Percentiles rank a stretch among this genome's conserved stretches.
Conservation (phyloP, 768 basidiomycete genomes). For the Kwoniella dendrophila region DNA sequence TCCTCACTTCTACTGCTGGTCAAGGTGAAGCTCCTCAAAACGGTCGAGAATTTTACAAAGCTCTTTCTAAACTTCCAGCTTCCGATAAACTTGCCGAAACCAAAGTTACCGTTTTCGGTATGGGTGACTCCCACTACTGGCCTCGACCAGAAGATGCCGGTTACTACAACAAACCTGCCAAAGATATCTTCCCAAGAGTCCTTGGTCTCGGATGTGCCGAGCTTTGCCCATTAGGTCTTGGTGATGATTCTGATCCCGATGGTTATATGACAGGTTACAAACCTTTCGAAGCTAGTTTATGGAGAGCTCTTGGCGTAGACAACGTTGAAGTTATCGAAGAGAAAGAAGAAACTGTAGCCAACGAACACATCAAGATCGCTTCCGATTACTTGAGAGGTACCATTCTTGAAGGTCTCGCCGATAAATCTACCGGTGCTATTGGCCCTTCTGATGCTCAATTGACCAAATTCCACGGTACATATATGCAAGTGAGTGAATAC, state of each 20-base stretch:
- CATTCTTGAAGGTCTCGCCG: conserved; percentile 85
- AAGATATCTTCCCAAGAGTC: conserved; percentile 81
- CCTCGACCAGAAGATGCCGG: conserved; percentile 93
- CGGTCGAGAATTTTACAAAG: conserved; percentile 84
- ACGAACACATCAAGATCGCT: conserved; percentile 99
- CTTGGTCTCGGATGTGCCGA: conserved; percentile 78
- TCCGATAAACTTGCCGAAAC: conserved; percentile 62
- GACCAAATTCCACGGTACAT: conserved; percentile 77
- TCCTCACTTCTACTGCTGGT: conserved; percentile 90
- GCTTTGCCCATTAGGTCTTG: conserved; percentile 73
- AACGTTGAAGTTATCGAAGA: conserved; percentile 81
- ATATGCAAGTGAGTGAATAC: conserved; percentile 53
- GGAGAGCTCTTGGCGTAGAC: conserved; percentile 94
- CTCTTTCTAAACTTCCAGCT: conserved; percentile 60
- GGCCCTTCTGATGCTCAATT: conserved; percentile 87
- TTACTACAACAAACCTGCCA: conserved; percentile 95
- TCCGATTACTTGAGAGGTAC: conserved; percentile 92
- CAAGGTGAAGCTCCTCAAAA: conserved; percentile 99
- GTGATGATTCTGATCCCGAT: conserved; percentile 96
- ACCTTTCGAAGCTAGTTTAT: conserved; percentile 86
- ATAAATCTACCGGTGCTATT: conserved; percentile 84
- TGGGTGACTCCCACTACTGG: conserved; percentile 99
- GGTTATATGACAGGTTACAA: conserved; percentile 96
- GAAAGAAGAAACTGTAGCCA: conserved; percentile 95
- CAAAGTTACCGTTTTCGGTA: conserved; percentile 81